These are phyloP conservation scores for Nitzschia palea DNA, from an alignment of 108 stramenopile species.

Conservation along the genomic window DNA sequence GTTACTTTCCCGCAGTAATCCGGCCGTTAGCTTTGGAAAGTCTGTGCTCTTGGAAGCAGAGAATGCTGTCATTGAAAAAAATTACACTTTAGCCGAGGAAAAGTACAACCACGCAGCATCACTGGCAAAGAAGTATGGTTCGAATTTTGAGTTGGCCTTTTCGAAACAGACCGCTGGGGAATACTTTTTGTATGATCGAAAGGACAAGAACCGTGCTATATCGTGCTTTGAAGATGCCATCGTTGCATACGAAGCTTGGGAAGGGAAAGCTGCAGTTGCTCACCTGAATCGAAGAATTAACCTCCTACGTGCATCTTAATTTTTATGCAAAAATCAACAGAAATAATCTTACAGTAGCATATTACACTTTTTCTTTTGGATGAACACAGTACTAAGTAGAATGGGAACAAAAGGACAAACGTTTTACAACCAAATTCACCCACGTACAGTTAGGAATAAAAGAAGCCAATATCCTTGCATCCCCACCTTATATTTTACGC, in stretches of 20 bases:
- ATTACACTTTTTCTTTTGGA: no score
- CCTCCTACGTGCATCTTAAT: no score
- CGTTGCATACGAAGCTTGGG: not conserved
- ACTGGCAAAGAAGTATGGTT: not conserved
- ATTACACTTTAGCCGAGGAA: not conserved
- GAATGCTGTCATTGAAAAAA: not conserved
- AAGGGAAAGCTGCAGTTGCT: not conserved
- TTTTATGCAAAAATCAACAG: no score
- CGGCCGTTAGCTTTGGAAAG: conserved; percentile 6
- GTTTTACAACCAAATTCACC: no score
- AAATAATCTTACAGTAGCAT: no score
- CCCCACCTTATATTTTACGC: no score
- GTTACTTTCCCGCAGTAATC: not conserved
- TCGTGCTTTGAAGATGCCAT: conserved; percentile 3
- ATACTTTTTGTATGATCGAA: not conserved
- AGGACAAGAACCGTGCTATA: not conserved
- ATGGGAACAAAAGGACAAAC: no score
- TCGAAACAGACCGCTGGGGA: conserved; percentile 8
- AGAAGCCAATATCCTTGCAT: no score
- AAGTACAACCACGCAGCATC: conserved; percentile 21
- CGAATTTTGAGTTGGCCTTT: not conserved
- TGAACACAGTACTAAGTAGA: no score
- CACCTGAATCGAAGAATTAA: not conserved
- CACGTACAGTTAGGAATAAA: no score
- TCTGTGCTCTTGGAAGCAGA: conserved; percentile 13